Evolutionary conservation across 2,329 filamentous ascomycete species (phyloP).

Genomic region (Phaeophleospora eucalypticola): DNA sequence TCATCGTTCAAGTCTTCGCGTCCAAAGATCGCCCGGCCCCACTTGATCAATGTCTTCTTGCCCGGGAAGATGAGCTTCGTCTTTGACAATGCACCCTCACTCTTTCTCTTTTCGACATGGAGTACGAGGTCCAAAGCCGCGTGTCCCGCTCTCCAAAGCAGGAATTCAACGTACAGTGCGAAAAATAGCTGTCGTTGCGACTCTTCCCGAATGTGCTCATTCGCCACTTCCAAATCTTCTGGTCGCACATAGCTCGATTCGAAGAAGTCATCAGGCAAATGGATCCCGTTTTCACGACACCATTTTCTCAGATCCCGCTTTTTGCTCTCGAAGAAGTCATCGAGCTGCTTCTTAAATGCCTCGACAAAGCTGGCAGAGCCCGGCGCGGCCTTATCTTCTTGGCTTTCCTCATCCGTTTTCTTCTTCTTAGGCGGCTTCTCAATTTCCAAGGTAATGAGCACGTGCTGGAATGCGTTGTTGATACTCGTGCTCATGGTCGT

Average conservation of each 20-base stretch:
- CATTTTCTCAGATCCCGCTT: slow-evolving; percentile 54
- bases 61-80: slow-evolving; percentile 63
- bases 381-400: slow-evolving; percentile 44
- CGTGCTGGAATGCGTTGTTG: slow-evolving; percentile 63
- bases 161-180: slow-evolving; percentile 66
- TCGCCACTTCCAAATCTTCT: slow-evolving; percentile 26
- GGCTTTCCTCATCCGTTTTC: slow-evolving; percentile 36
- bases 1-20: slow-evolving; percentile 52
- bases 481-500: slow-evolving; percentile 58
- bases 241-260: slow-evolving; percentile 49
- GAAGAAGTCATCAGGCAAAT: slow-evolving; percentile 50
- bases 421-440: slow-evolving; percentile 35
- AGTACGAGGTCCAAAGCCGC: slow-evolving; percentile 61
- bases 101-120: slow-evolving; percentile 63
- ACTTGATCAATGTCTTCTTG: slow-evolving; percentile 60
- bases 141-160: slow-evolving; percentile 56
- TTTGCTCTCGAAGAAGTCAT: slow-evolving; percentile 53
- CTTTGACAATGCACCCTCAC: slow-evolving; percentile 61
- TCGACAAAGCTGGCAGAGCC: slow-evolving; percentile 57
- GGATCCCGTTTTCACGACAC: slow-evolving; percentile 45
- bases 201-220: slow-evolving; percentile 59
- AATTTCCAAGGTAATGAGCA: slow-evolving; percentile 52
- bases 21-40: slow-evolving; percentile 54
- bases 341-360: slow-evolving; percentile 51
- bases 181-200: slow-evolving; percentile 67